These are phyloP conservation scores for Candida glaebosa DNA, from an alignment of 805 yeast species.

Conservation along the genomic window DNA sequence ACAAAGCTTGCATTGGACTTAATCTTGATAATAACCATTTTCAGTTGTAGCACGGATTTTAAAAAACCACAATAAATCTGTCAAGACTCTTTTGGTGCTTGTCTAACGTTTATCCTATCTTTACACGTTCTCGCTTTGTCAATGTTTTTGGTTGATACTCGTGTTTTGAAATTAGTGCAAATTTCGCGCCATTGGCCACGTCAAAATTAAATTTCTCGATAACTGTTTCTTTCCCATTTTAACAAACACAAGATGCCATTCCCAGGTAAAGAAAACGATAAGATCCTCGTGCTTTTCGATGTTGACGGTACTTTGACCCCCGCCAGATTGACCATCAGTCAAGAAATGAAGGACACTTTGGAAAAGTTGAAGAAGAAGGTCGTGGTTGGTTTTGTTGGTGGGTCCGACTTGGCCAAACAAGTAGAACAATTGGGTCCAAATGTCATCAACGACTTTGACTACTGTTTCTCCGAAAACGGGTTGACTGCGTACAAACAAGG, in stretches of 20 bases:
- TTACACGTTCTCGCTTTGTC: no score
- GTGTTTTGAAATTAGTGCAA: no score
- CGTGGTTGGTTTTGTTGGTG: constrained; percentile 97
- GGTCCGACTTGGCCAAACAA: constrained; percentile 92
- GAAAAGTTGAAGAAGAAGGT: constrained; percentile 81
- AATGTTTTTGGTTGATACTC: no score
- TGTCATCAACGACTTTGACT: constrained; percentile 80
- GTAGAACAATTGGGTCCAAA: constrained; percentile 89
- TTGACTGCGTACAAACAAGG: constrained; percentile 95
- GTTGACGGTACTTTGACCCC: constrained; percentile 99
- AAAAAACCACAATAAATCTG: no score
- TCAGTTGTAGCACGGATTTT: no score
- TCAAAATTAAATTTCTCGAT: background rate
- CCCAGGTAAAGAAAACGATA: constrained; percentile 74
- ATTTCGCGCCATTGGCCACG: background rate
- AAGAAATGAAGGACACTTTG: constrained; percentile 74
- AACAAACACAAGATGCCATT: constrained; percentile 46
- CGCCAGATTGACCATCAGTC: constrained; percentile 77
- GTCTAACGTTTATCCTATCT: no score
- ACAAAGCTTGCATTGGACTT: no score
- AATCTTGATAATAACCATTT: no score
- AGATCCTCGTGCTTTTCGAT: constrained; percentile 88
- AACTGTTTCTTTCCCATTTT: background rate
- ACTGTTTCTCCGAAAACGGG: constrained; percentile 96
- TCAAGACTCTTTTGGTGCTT: no score